A percentile compares a stretch with the other conserved stretches of the same genome.
These are phyloP conservation scores for Thielaviopsis ethacetica DNA, from an alignment of 2,329 filamentous ascomycete genomes.

Conservation along the genomic window DNA sequence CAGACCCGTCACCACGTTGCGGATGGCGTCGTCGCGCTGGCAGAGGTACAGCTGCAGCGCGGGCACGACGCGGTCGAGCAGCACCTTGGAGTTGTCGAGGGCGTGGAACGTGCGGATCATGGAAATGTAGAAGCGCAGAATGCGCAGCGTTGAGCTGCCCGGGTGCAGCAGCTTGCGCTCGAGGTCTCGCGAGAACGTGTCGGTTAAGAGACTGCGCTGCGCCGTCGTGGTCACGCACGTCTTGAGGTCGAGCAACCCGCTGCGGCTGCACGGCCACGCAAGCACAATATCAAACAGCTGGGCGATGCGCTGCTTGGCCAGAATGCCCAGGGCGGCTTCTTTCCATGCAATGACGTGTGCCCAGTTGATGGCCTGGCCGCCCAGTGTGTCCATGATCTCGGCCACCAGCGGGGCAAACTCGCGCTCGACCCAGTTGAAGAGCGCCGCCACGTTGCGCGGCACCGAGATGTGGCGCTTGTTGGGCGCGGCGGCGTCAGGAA, in stretches of 20 bases:
- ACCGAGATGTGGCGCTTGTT: background rate
- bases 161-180: conserved; percentile 55
- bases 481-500: background rate
- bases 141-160: conserved; percentile 58
- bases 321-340: conserved; percentile 48
- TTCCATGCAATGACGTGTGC: conserved; percentile 52
- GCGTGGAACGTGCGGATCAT: conserved; percentile 64
- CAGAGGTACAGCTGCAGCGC: conserved; percentile 62
- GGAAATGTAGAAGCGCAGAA: conserved; percentile 60
- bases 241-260: conserved; percentile 58
- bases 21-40: conserved; percentile 60
- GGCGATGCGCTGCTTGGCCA: conserved; percentile 51
- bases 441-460: conserved; percentile 1
- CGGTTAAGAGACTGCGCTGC: conserved; percentile 52
- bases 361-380: conserved; percentile 29
- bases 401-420: conserved; percentile 48
- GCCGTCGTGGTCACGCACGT: conserved; percentile 52
- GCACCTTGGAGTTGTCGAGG: conserved; percentile 60
- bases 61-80: conserved; percentile 57
- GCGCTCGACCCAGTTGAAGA: conserved; percentile 46
- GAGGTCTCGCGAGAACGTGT: conserved; percentile 49
- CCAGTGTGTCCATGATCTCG: conserved; percentile 38
- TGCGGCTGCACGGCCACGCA: conserved; percentile 54
- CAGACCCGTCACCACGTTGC: conserved; percentile 59
- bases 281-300: conserved; percentile 69